phyloP scores from a whole-genome alignment of 495 filamentous ascomycete genomes.

The Podospora conica region DNA sequence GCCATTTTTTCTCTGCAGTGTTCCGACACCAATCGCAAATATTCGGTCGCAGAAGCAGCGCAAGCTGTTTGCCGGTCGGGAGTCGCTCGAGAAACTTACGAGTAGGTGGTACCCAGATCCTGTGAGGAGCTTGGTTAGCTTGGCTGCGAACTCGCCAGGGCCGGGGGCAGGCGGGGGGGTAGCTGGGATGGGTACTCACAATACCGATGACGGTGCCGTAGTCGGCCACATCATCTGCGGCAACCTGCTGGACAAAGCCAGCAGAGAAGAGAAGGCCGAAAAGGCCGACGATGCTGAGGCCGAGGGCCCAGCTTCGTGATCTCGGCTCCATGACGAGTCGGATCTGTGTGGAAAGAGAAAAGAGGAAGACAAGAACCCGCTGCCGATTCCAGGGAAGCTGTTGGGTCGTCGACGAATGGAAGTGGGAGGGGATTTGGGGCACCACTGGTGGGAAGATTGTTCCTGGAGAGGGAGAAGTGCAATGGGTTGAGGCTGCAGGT shows the following conservation, averaged over 20 bases:
- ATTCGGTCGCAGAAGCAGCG: background rate
- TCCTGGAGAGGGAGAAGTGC: constrained; percentile 11
- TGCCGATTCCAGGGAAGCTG: constrained; percentile 10
- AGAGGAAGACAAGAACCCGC: constrained; percentile 13
- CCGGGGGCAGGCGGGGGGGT: background rate
- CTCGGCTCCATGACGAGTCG: constrained; percentile 43
- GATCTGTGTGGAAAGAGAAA: constrained; percentile 13
- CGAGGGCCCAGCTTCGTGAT: constrained; percentile 45
- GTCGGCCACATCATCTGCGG: constrained; percentile 68
- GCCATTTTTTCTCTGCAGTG: constrained; percentile 2
- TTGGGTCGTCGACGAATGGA: constrained; percentile 15
- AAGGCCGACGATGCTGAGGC: constrained; percentile 47
- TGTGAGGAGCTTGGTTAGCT: constrained; percentile 21
- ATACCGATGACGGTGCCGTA: constrained; percentile 96
- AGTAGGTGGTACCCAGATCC: constrained; percentile 98
- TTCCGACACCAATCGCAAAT: background rate
- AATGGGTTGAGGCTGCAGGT: constrained; percentile 2
- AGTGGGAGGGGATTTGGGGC: constrained; percentile 9
- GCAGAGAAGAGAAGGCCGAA: constrained; percentile 68
- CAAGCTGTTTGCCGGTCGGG: background rate
- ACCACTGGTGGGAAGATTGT: constrained; percentile 5
- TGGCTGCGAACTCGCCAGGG: background rate
- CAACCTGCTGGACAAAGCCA: constrained; percentile 67
- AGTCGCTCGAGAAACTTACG: constrained; percentile 41
- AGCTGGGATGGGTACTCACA: constrained; percentile 31